These are phyloP conservation scores for Cystofilobasidium macerans DNA, from an alignment of 768 basidiomycete species.

Conservation along the genomic window DNA sequence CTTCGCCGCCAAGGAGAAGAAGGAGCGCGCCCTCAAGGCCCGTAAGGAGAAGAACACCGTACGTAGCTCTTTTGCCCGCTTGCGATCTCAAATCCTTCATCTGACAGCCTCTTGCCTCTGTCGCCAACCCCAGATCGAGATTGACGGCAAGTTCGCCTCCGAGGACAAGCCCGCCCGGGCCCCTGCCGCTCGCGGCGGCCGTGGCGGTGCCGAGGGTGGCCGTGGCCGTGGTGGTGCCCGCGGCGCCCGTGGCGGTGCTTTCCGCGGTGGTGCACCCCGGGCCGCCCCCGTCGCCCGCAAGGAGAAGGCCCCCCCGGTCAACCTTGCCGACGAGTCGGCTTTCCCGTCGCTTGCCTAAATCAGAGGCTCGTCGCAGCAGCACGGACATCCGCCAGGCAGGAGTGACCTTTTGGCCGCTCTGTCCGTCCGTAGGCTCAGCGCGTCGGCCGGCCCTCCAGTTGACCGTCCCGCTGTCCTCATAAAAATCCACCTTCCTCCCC, in stretches of 20 bases:
- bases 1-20: conserved; percentile 26
- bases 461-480: not conserved
- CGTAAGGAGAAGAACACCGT: conserved; percentile 25
- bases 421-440: too few species aligned
- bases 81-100: not conserved
- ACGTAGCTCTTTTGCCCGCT: not conserved
- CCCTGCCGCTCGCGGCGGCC: not conserved
- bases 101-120: not conserved
- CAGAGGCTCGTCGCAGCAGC: not conserved
- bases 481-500: not conserved
- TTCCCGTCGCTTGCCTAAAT: conserved; percentile 25
- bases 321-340: conserved; percentile 22
- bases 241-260: conserved; percentile 23
- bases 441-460: too few species aligned
- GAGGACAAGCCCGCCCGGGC: conserved; percentile 3
- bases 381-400: too few species aligned
- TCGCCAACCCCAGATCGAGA: conserved; percentile 9
- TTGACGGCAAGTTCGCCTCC: conserved; percentile 23
- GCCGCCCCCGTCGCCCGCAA: conserved; percentile 16
- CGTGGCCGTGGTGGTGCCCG: conserved; percentile 13
- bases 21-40: conserved; percentile 20
- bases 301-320: conserved; percentile 20
- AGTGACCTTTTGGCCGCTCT: too few species aligned
- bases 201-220: not conserved
- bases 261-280: conserved; percentile 11